phyloP scores from a whole-genome alignment of 2,329 filamentous ascomycete species.

The Erysiphe neolycopersici region DNA sequence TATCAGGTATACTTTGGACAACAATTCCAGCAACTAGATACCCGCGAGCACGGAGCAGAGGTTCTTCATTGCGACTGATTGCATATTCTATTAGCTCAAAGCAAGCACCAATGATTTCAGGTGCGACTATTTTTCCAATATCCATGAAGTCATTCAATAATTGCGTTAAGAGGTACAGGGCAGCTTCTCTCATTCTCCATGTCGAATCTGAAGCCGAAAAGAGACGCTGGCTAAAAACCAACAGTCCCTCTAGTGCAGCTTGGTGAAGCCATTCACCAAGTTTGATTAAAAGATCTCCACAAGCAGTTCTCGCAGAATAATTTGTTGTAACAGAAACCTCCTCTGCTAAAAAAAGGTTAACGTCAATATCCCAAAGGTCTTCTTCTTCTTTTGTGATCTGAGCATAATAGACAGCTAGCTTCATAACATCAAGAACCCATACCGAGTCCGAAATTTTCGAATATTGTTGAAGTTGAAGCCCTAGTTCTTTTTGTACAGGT shows the following conservation, averaged over 20 bases:
- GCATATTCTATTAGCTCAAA: conserved; percentile 58
- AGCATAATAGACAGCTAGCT: conserved; percentile 58
- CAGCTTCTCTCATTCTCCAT: conserved; percentile 48
- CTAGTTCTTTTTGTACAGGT: conserved; percentile 71
- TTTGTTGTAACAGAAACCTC: conserved; percentile 88
- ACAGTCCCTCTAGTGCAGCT: conserved; percentile 50
- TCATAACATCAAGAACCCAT: conserved; percentile 76
- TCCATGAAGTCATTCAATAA: conserved; percentile 64
- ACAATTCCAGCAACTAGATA: conserved; percentile 67
- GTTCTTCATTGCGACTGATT: conserved; percentile 39
- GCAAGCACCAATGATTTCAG: conserved; percentile 44
- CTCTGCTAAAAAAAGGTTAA: conserved; percentile 84
- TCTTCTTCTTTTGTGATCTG: conserved; percentile 85
- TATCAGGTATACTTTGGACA: conserved; percentile 35
- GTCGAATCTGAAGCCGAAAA: conserved; percentile 29
- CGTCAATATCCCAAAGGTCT: conserved; percentile 86
- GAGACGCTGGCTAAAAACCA: conserved; percentile 46
- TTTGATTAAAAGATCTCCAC: conserved; percentile 78
- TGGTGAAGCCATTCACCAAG: conserved; percentile 68
- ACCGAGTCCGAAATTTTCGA: conserved; percentile 33
- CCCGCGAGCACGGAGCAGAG: conserved; percentile 61
- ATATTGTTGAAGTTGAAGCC: conserved; percentile 41
- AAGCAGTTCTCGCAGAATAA: conserved; percentile 82
- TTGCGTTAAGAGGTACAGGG: conserved; percentile 65
- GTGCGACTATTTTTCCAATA: conserved; percentile 40